Evolutionary conservation across 2,329 filamentous ascomycete species (phyloP).

Genomic region (Pseudocercospora pini-densiflorae): DNA sequence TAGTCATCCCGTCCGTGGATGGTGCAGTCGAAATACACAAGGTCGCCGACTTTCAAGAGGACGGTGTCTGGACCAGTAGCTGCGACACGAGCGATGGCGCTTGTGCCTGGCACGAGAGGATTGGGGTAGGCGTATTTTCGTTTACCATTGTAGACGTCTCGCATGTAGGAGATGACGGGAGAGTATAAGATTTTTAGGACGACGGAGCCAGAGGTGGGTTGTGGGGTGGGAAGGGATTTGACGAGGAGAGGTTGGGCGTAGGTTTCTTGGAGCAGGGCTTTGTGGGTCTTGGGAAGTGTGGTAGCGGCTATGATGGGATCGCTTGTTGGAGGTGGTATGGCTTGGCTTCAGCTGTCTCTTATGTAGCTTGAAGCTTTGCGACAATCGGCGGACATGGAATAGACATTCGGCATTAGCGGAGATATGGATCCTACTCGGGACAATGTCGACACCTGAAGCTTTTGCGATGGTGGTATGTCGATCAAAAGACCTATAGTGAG

Average conservation of each 20-base stretch:
- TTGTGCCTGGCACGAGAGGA: slow-evolving; percentile 42
- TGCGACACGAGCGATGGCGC: slow-evolving; percentile 44
- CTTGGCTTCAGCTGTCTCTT: too few species aligned
- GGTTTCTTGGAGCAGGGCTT: background rate
- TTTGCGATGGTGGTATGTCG: too few species aligned
- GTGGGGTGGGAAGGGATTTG: background rate
- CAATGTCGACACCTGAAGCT: too few species aligned
- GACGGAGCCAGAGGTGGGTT: slow-evolving; percentile 38
- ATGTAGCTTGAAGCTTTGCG: too few species aligned
- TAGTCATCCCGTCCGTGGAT: slow-evolving; percentile 47
- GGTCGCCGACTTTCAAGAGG: slow-evolving; percentile 39
- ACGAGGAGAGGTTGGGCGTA: background rate
- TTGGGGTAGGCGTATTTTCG: slow-evolving; percentile 40
- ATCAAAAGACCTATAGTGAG: too few species aligned
- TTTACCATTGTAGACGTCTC: slow-evolving; percentile 46
- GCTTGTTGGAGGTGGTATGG: too few species aligned
- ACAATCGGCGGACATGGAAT: too few species aligned
- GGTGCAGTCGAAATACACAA: slow-evolving; percentile 45
- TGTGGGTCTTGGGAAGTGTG: background rate
- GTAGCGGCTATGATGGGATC: background rate
- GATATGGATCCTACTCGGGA: too few species aligned
- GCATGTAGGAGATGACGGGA: slow-evolving; percentile 46
- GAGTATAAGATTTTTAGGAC: slow-evolving; percentile 46
- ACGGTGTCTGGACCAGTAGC: slow-evolving; percentile 45
- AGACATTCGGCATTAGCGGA: too few species aligned